Evolutionary conservation across 176 grass and related monocot species (phyloP).

Genomic region (Elaeis guineensis): DNA sequence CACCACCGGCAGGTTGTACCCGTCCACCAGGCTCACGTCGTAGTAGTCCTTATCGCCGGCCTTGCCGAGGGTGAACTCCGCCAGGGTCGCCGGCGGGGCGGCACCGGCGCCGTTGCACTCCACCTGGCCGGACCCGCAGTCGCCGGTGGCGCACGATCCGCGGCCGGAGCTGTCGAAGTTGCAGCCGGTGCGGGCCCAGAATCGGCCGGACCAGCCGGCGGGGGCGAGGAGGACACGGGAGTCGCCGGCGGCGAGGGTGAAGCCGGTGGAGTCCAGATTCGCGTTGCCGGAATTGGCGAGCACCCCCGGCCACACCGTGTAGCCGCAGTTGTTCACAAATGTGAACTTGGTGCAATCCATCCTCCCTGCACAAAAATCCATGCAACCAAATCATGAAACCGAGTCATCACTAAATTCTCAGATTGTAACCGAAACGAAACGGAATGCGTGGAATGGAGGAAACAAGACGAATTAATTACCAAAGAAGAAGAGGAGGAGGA

Average conservation of each 20-base stretch:
- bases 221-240: conserved; percentile 44
- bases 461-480: too few species aligned
- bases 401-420: too few species aligned
- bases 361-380: neutral
- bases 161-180: conserved; percentile 45
- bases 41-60: conserved; percentile 67
- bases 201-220: conserved; percentile 69
- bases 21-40: conserved; percentile 95
- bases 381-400: too few species aligned
- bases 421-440: too few species aligned
- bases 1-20: conserved; percentile 82
- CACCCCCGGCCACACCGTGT: conserved; percentile 84
- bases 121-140: conserved; percentile 65
- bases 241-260: conserved; percentile 52
- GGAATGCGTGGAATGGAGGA: too few species aligned
- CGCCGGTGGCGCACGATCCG: conserved; percentile 67
- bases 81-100: conserved; percentile 57
- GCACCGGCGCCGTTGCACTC: conserved; percentile 67
- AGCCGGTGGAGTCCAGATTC: conserved; percentile 57
- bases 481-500: too few species aligned
- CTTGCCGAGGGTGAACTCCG: conserved; percentile 69
- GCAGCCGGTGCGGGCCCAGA: conserved; percentile 91
- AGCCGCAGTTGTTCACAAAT: conserved; percentile 80
- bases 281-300: conserved; percentile 76
- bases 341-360: conserved; percentile 46